phyloP scores from a whole-genome alignment of 805 yeast species.

The fission yeast (Schizosaccharomyces pombe) region DNA sequence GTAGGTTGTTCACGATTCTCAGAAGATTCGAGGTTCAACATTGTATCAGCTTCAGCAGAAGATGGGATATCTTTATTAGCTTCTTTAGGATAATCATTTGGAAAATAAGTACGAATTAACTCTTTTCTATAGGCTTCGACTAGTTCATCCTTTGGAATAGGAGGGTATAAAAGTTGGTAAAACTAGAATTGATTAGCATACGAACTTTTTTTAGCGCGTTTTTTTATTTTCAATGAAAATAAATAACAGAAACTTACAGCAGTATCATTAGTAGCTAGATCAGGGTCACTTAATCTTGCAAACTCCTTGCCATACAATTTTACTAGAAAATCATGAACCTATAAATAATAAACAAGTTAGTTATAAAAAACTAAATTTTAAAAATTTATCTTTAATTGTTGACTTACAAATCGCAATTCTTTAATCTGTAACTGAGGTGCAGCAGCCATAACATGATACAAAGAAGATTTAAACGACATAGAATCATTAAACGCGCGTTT shows the following conservation, averaged over 20 bases:
- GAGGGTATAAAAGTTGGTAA: not conserved
- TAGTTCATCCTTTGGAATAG: not conserved
- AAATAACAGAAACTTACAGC: too few relatives aligned
- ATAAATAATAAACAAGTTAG: not conserved
- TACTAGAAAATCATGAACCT: not conserved
- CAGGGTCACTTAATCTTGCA: not conserved
- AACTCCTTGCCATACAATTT: not conserved
- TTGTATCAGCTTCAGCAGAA: not conserved
- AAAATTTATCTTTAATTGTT: not conserved
- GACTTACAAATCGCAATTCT: not conserved
- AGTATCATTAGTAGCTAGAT: not conserved
- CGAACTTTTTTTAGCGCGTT: not conserved
- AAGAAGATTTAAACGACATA: not conserved
- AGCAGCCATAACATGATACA: conserved; percentile 1
- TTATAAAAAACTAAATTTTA: not conserved
- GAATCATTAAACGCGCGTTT: not conserved
- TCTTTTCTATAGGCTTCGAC: not conserved
- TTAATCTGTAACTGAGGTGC: not conserved
- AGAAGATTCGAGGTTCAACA: not conserved
- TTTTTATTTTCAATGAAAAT: too few relatives aligned
- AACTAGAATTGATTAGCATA: not conserved
- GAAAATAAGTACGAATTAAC: not conserved
- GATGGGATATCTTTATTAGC: not conserved
- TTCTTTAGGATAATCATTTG: not conserved
- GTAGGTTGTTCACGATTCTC: too few relatives aligned